Evolutionary conservation across 176 grass and related monocot species (phyloP).

Genomic region (Olyra latifolia): DNA sequence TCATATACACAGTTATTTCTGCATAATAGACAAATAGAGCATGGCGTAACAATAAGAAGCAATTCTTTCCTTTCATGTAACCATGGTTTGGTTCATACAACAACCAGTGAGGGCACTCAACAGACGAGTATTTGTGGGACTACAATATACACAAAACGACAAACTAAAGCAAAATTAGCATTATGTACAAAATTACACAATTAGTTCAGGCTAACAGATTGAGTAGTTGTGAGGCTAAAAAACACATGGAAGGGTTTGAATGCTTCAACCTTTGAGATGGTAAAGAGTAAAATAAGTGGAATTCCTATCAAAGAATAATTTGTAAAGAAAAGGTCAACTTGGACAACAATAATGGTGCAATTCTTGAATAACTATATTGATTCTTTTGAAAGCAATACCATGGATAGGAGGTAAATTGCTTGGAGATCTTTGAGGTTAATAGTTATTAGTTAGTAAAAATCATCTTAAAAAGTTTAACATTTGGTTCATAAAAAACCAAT

Average conservation of each 20-base stretch:
- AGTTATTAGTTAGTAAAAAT: not conserved
- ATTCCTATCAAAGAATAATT: not conserved
- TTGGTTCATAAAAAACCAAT: conserved; percentile 20
- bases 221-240: not conserved
- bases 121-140: not conserved
- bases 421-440: not conserved
- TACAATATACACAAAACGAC: not conserved
- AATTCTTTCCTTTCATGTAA: not conserved
- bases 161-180: not conserved
- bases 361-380: not conserved
- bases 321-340: not conserved
- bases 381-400: conserved; percentile 5
- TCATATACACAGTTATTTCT: not conserved
- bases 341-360: not conserved
- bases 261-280: not conserved
- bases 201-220: not conserved
- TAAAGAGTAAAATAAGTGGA: conserved; percentile 16
- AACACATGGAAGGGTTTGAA: not conserved
- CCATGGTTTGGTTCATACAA: not conserved
- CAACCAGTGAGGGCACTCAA: not conserved
- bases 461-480: not conserved
- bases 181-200: conserved; percentile 6
- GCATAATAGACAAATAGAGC: not conserved
- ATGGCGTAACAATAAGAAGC: not conserved
- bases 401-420: not conserved